Base-by-base conservation (phyloP, 2,329 filamentous ascomycete species). In the Aspergillus hortae region DNA sequence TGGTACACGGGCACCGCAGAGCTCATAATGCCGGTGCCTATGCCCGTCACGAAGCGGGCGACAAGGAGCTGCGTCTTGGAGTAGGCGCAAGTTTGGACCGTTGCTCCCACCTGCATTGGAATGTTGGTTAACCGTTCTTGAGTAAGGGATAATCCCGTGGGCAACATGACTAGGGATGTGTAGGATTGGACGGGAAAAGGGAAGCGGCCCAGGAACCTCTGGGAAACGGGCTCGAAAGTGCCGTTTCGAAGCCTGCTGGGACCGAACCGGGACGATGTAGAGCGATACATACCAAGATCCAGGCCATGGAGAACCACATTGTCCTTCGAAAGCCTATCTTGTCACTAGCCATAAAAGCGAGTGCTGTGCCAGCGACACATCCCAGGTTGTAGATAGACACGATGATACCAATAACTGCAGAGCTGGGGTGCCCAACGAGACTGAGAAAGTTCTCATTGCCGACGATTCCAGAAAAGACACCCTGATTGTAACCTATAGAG, bases 391-490 rank as follows among this genome's bases (percentile, higher is more conserved):
- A 77, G 44, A 72, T 71, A 15, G 65, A 67, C 32, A 75, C 73
- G 30, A 77, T 73, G 48, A 75, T 73, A 2, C 74, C 75, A 25
- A 70, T 66, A 5, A 72, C 58, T 0, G 66, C 65, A 17, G 70
- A 67, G 12, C 61, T 61, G 2, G 74, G 73, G 52, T 74, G 55
- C 23, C 67, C 52, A 33, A 78, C 74, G 2, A 70, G 64, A 3
- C 63, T 51, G 4, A 78, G 64, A 56, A 74, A 80, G 46, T 79
- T 69, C 12, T 72, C 58, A 33, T 74, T 77, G 9, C 74, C 70
- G 9, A 80, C 66, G 14, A 80, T 75, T 10, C 75, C 75, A 2
- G 74, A 71, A 54, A 79, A 78, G 0, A 78, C 74, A 40, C 76
- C 76, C 56, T 79, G 77, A 27, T 79, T 77, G 42, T 79, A 79